Evolutionary conservation across 2,329 filamentous ascomycete species (phyloP), one percentile per base, ranked within the genome.

Genomic region (Beauveria sp.): DNA sequence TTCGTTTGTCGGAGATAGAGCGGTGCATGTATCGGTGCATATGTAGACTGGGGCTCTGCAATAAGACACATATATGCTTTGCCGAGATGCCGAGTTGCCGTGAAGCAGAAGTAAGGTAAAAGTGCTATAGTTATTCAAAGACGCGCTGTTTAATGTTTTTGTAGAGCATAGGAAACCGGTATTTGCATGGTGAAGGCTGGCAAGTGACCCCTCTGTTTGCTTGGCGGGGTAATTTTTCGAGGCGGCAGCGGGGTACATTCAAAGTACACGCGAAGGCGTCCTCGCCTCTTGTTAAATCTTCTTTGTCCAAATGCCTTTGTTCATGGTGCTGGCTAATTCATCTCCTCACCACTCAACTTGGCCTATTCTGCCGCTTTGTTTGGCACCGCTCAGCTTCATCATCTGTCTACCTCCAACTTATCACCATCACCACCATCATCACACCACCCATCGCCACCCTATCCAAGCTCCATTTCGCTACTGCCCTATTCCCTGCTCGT

Each of bases 161-260:
- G 12, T 14, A n/a, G 49, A 52, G n/a, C 8, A 34, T 18, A 22
- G 14, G 8, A 20, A 47, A 22, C 9, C 24, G 45, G 6, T 26
- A 24, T 20, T 38, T 38, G 34, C 9, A 38, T 38, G 34, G 34
- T 38, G 34, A 38, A 1, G 34, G 5, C 14, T 38, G 14, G 45
- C 22, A 30, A 40, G 49, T 30, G 22, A 45, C 46, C 56, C 56
- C 46, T 58, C 56, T n/a, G 43, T 51, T n/a, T n/a, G 20, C 26
- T 51, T 58, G 56, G 56, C 56, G 56, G 56, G 56, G 56, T 58
- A 58, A 46, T 46, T 45, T 30, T 26, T 20, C 8, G 5, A 38
- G 53, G 30, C 28, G 40, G 53, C 51, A 34, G 51, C 51, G 38
- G 51, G 38, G 51, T 54, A 42, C 26, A 38, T 38, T 12, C 14